Evolutionary conservation across 2,329 filamentous ascomycete genomes (phyloP).

Genomic region (Apiospora arundinis): DNA sequence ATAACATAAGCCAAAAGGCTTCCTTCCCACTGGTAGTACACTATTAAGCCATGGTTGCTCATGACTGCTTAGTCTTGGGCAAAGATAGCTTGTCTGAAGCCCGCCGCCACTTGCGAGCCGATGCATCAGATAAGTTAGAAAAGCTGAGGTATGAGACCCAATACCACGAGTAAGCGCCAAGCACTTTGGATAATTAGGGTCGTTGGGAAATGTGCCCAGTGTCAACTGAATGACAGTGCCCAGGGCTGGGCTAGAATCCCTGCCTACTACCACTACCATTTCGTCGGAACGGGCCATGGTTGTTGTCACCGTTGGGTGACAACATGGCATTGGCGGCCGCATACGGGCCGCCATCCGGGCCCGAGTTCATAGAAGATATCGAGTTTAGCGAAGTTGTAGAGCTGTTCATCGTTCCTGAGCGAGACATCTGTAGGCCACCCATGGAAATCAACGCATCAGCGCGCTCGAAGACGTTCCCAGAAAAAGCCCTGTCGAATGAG

Average conservation of each 20-base stretch:
- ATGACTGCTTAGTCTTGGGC: not conserved
- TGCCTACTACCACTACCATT: conserved; percentile 40
- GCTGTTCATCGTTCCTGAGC: conserved; percentile 52
- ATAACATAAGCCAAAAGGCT: conserved; percentile 11
- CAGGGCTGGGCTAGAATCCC: conserved; percentile 37
- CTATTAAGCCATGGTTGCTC: not conserved
- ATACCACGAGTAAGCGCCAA: not conserved
- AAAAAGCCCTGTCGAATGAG: conserved; percentile 61
- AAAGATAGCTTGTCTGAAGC: not conserved
- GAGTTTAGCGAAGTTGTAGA: conserved; percentile 44
- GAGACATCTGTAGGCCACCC: conserved; percentile 63
- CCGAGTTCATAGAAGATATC: conserved; percentile 38
- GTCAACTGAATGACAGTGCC: not conserved
- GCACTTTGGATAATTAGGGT: not conserved
- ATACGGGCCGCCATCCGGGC: conserved; percentile 32
- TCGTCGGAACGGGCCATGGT: conserved; percentile 29
- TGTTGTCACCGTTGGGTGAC: conserved; percentile 36
- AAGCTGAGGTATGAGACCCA: not conserved
- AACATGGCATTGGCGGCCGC: conserved; percentile 31
- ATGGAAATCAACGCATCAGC: conserved; percentile 64
- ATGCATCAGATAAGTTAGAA: not conserved
- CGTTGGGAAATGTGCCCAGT: not conserved
- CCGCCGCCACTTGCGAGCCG: not conserved
- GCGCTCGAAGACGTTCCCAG: conserved; percentile 65
- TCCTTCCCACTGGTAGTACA: conserved; percentile 3